phyloP scores from a whole-genome alignment of 768 basidiomycete species.

The Lactarius vividus region DNA sequence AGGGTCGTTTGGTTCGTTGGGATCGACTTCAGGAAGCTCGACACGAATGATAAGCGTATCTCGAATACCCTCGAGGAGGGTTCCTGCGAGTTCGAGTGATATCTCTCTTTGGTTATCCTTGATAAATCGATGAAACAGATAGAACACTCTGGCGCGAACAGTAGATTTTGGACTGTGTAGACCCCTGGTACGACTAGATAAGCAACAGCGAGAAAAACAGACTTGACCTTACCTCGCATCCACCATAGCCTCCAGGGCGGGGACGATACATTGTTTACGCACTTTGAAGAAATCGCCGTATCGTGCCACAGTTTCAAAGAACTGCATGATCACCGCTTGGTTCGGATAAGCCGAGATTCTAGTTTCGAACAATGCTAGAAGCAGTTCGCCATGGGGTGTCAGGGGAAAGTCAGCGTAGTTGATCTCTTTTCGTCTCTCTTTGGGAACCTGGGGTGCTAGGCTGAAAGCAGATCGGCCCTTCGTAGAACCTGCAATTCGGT shows the following conservation, averaged over 20 bases:
- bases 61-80: conserved; percentile 67
- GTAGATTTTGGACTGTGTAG: conserved; percentile 72
- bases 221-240: conserved; percentile 59
- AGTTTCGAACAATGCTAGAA: conserved; percentile 79
- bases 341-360: conserved; percentile 82
- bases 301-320: conserved; percentile 89
- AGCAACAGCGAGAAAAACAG: not conserved
- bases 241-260: conserved; percentile 85
- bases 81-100: conserved; percentile 63
- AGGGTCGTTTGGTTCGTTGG: conserved; percentile 56
- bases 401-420: conserved; percentile 81
- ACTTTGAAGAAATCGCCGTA: conserved; percentile 98
- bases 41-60: conserved; percentile 78
- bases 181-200: conserved; percentile 51
- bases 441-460: conserved; percentile 64
- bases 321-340: conserved; percentile 80
- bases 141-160: conserved; percentile 78
- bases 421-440: conserved; percentile 61
- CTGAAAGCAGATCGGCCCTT: conserved; percentile 89
- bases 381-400: conserved; percentile 87
- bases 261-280: conserved; percentile 82
- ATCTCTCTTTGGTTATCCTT: conserved; percentile 79
- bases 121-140: conserved; percentile 92
- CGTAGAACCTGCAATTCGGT: conserved; percentile 49
- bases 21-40: conserved; percentile 74